A percentile compares a stretch with the other conserved stretches of the same genome.
These are phyloP conservation scores for Salmacisia buchloeana DNA, from an alignment of 1,284 basidiomycete species.

Conservation along the genomic window DNA sequence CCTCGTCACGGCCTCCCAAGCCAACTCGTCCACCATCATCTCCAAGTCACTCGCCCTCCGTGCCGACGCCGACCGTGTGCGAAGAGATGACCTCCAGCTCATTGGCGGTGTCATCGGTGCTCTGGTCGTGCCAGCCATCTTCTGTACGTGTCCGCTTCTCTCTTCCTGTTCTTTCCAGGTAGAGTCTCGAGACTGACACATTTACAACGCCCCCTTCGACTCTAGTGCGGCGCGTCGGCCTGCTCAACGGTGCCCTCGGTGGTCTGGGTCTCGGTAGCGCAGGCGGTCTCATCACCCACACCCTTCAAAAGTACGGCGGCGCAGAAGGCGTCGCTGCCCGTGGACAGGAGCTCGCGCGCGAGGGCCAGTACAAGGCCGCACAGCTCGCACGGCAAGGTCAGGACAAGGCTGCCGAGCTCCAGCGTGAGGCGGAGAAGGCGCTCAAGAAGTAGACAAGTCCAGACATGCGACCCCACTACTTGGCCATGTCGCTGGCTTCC, in stretches of 20 bases:
- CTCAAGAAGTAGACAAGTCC: background rate
- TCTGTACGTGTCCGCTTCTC: constrained; percentile 18
- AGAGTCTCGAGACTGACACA: background rate
- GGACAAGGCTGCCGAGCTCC: background rate
- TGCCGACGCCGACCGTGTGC: constrained; percentile 10
- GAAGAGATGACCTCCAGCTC: constrained; percentile 42
- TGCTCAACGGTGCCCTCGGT: constrained; percentile 43
- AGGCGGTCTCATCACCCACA: constrained; percentile 29
- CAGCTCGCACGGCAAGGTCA: background rate
- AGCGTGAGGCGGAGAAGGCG: background rate
- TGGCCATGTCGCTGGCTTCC: no score
- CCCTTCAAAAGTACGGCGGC: constrained; percentile 19
- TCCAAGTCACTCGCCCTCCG: constrained; percentile 9
- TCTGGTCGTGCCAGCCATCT: constrained; percentile 37
- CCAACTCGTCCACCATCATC: constrained; percentile 15
- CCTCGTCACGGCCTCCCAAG: constrained; percentile 20
- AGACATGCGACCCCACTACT: no score
- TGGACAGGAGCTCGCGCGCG: background rate
- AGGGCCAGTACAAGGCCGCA: background rate
- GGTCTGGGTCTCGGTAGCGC: constrained; percentile 42
- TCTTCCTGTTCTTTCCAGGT: background rate
- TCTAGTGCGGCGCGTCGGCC: constrained; percentile 31
- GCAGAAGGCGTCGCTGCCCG: background rate
- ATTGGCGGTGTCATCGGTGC: constrained; percentile 42
- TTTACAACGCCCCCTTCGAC: background rate